Base-by-base conservation (phyloP, 2,329 filamentous ascomycete genomes). In the Claviceps pusilla region DNA sequence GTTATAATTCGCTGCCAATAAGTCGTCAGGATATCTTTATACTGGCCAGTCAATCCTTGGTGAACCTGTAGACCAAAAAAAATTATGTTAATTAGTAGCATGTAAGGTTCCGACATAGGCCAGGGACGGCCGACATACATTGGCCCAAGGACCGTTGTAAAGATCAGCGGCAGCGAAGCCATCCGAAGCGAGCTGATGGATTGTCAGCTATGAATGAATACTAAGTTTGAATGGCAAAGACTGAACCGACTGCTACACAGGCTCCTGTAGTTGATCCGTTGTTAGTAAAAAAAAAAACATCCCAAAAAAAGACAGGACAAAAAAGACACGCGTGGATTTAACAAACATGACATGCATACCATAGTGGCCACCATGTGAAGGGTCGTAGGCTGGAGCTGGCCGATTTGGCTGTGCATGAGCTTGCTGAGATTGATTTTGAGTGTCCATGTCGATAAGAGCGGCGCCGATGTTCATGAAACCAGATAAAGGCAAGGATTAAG, bases 1-100 rank as follows among this genome's bases (percentile, higher is more conserved):
- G 86, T 91, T 73, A 98, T 95, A 58, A 90, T 93, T 66, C 98
- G 91, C 70, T 98, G 93, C 93, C 93, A 98, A 73, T 98, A 98
- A 6, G 91, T 96, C 47, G 94, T 96, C 63, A 98, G 77, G 64
- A 97, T 96, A 68, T 98, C 93, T 68, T 95, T 91, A 70, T 96
- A 95, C 58, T 86, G 86, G 58, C 89, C 90, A 56, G 84, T 87
- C 50, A 98, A 78, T 51, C 93, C 93, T 78, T 98, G 93, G 66
- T 95, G 95, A 60, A 97, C 89, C 88, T 94, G 64, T 52, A 31
- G 14, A 54, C 24, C 54, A n/a, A 24, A n/a, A n/a, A n/a, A 5
- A 6, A 24, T 3, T 16, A 19, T 12, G 45, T 56, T 45, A 57
- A 50, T 41, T 45, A 57, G 52, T 41, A 14, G 11, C 14, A 24